Conservation (phyloP, 768 basidiomycete species). For the Sporobolomyces phaffii region DNA sequence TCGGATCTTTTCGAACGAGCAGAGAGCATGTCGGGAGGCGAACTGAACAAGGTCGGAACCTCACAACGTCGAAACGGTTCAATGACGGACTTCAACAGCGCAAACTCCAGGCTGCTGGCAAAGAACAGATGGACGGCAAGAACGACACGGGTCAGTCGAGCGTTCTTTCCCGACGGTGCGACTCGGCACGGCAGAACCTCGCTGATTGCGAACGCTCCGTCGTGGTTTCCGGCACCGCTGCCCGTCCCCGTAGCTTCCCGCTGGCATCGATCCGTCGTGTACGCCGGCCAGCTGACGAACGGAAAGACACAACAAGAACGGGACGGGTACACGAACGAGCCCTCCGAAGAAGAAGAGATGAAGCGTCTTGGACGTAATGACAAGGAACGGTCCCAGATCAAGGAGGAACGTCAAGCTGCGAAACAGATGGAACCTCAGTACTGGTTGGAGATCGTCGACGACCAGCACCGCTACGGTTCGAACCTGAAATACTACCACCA, state of each 20-base stretch:
- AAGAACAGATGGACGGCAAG: slow-evolving; percentile 28
- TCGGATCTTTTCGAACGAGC: background rate
- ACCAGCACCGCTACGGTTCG: slow-evolving; percentile 34
- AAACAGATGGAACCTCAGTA: slow-evolving; percentile 38
- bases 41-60: slow-evolving; percentile 7
- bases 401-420: slow-evolving; percentile 9
- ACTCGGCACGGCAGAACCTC: too few relatives aligned
- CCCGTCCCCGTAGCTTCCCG: too few relatives aligned
- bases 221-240: too few relatives aligned
- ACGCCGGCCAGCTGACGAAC: slow-evolving; percentile 8
- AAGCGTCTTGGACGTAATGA: slow-evolving; percentile 16
- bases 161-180: background rate
- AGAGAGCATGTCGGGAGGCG: slow-evolving; percentile 14
- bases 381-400: slow-evolving; percentile 24
- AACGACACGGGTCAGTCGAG: slow-evolving; percentile 25
- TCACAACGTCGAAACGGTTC: slow-evolving; percentile 17
- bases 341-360: slow-evolving; percentile 27
- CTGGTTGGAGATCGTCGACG: slow-evolving; percentile 37
- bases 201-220: background rate
- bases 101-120: slow-evolving; percentile 1
- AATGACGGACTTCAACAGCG: slow-evolving; percentile 15
- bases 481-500: slow-evolving; percentile 36
- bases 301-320: background rate
- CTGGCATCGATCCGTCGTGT: slow-evolving; percentile 25
- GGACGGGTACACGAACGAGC: background rate